Conservation (phyloP, 1,284 basidiomycete genomes). For the Ganoderma lucidum region DNA sequence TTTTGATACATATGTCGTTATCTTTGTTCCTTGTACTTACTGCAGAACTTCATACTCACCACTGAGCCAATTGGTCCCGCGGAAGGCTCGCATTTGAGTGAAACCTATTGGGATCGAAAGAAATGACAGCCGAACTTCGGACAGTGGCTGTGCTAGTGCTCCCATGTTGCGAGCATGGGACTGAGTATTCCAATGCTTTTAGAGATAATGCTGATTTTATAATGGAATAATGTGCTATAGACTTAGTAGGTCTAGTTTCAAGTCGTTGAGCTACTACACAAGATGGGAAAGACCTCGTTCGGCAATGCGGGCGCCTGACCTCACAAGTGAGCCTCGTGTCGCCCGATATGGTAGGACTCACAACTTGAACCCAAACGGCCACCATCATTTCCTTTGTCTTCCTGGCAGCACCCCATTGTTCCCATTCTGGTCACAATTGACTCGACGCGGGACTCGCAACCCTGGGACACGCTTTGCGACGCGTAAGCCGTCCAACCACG, state of each 20-base stretch:
- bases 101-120: too few relatives aligned
- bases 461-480: neutral
- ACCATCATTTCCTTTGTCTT: neutral
- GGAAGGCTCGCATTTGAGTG: too few relatives aligned
- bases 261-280: neutral
- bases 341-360: neutral
- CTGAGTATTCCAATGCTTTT: too few relatives aligned
- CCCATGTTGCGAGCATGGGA: neutral
- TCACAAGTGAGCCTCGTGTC: neutral
- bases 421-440: neutral
- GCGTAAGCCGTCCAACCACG: neutral
- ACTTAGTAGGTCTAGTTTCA: neutral
- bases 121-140: too few relatives aligned
- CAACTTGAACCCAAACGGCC: conserved; percentile 2
- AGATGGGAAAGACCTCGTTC: neutral
- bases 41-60: too few relatives aligned
- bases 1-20: too few relatives aligned
- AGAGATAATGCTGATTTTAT: too few relatives aligned
- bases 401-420: neutral
- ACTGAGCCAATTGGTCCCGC: too few relatives aligned
- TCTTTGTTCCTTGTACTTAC: too few relatives aligned
- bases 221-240: neutral
- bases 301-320: neutral
- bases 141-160: neutral
- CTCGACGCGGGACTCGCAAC: neutral